These are phyloP conservation scores for Pseudomicrostroma phylloplanum DNA, from an alignment of 1,284 basidiomycete species.

Conservation along the genomic window DNA sequence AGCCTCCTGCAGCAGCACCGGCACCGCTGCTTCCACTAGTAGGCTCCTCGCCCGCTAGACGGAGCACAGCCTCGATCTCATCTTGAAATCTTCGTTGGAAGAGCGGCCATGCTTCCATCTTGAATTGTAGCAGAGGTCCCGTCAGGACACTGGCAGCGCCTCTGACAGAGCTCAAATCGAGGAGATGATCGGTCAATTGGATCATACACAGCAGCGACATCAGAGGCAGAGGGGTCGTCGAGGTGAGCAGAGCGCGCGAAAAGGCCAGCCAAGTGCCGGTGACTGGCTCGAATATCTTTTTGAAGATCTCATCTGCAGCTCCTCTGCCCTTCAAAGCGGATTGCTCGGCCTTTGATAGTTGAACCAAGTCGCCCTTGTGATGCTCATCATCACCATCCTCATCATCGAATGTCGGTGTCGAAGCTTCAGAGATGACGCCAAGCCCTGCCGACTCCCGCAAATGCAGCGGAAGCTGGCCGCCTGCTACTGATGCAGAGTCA, in stretches of 20 bases:
- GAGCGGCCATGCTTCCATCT: constrained; percentile 34
- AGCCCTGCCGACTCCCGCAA: background rate
- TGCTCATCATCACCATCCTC: constrained; percentile 14
- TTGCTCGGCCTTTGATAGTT: constrained; percentile 24
- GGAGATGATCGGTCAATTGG: constrained; percentile 23
- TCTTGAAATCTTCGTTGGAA: constrained; percentile 33
- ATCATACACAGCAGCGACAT: constrained; percentile 30
- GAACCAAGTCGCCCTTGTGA: constrained; percentile 18
- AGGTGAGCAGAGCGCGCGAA: background rate
- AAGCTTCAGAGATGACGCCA: background rate
- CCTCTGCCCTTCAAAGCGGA: constrained; percentile 14
- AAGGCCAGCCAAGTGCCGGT: constrained; percentile 21
- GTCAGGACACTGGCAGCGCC: constrained; percentile 25
- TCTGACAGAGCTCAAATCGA: constrained; percentile 17
- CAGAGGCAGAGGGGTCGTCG: constrained; percentile 16
- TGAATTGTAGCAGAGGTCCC: constrained; percentile 31
- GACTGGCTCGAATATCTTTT: constrained; percentile 45
- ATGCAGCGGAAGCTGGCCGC: background rate
- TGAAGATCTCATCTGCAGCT: constrained; percentile 39
- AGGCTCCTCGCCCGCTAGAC: constrained; percentile 9
- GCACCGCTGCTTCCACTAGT: background rate
- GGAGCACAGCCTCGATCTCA: constrained; percentile 25
- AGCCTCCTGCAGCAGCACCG: background rate
- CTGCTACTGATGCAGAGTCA: constrained; percentile 1
- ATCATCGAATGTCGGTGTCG: constrained; percentile 8